phyloP scores from a whole-genome alignment of 2,329 filamentous ascomycete genomes.

The Kalmusia sp. region DNA sequence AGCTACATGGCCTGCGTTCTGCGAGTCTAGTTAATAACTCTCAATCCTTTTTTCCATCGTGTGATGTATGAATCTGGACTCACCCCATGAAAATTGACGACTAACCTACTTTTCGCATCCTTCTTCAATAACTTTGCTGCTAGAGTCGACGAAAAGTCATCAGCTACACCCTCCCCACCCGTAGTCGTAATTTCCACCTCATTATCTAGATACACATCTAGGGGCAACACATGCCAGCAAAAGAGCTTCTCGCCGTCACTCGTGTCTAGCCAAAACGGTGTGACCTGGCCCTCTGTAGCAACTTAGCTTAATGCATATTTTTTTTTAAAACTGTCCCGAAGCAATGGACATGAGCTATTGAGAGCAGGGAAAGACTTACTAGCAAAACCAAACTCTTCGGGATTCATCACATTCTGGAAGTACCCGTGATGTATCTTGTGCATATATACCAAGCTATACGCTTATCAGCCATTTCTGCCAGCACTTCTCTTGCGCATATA shows the following conservation, averaged over 20 bases:
- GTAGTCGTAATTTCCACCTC: slow-evolving; percentile 62
- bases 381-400: slow-evolving; percentile 85
- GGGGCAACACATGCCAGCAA: slow-evolving; percentile 88
- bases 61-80: slow-evolving; percentile 41
- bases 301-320: too few relatives aligned
- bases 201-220: slow-evolving; percentile 76
- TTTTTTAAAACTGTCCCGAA: too few relatives aligned
- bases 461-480: neutral
- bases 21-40: slow-evolving; percentile 19
- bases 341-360: too few relatives aligned
- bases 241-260: slow-evolving; percentile 80
- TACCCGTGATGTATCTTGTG: slow-evolving; percentile 77
- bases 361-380: slow-evolving; percentile 62
- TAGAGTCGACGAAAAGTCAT: slow-evolving; percentile 56
- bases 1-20: slow-evolving; percentile 87
- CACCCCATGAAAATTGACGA: slow-evolving; percentile 71
- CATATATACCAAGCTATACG: slow-evolving; percentile 66
- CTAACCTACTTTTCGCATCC: slow-evolving; percentile 59
- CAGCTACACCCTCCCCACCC: slow-evolving; percentile 51
- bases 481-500: neutral
- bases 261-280: slow-evolving; percentile 79
- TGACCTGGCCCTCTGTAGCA: slow-evolving; percentile 78
- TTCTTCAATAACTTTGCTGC: slow-evolving; percentile 59
- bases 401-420: slow-evolving; percentile 76
- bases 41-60: neutral